These are phyloP conservation scores for Cubamyces sp. DNA, from an alignment of 768 basidiomycete species.

Conservation along the genomic window DNA sequence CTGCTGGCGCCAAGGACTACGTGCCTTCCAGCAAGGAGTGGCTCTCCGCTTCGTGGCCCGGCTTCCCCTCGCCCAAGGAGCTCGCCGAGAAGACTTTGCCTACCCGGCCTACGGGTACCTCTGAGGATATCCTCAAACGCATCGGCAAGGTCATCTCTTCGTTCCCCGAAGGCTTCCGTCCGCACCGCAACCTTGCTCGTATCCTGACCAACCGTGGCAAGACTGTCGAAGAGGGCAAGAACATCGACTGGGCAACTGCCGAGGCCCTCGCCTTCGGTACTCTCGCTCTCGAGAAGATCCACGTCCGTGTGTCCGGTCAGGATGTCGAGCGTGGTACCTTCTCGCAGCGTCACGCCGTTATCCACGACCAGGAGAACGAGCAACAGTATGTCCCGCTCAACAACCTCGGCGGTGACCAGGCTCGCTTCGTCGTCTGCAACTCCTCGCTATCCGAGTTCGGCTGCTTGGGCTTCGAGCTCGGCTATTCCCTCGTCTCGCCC, in stretches of 20 bases:
- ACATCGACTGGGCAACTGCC: conserved; percentile 98
- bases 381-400: conserved; percentile 88
- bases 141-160: conserved; percentile 87
- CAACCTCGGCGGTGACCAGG: conserved; percentile 85
- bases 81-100: conserved; percentile 91
- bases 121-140: conserved; percentile 75
- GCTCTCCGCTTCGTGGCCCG: conserved; percentile 98
- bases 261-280: conserved; percentile 96
- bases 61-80: conserved; percentile 96
- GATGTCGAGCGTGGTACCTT: conserved; percentile 99
- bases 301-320: conserved; percentile 95
- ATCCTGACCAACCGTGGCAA: conserved; percentile 90
- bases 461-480: conserved; percentile 95
- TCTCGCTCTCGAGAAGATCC: conserved; percentile 89
- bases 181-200: conserved; percentile 92
- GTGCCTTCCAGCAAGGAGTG: conserved; percentile 94
- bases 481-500: conserved; percentile 98
- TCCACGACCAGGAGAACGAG: conserved; percentile 95
- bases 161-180: conserved; percentile 82
- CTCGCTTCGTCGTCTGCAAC: conserved; percentile 93
- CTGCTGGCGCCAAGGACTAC: conserved; percentile 91
- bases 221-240: conserved; percentile 87
- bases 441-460: conserved; percentile 98
- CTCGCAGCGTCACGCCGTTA: conserved; percentile 95
- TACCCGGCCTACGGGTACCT: conserved; percentile 83